These are phyloP conservation scores for Yamadazyma akitaensis DNA, from an alignment of 805 yeast genomes.

Conservation along the genomic window DNA sequence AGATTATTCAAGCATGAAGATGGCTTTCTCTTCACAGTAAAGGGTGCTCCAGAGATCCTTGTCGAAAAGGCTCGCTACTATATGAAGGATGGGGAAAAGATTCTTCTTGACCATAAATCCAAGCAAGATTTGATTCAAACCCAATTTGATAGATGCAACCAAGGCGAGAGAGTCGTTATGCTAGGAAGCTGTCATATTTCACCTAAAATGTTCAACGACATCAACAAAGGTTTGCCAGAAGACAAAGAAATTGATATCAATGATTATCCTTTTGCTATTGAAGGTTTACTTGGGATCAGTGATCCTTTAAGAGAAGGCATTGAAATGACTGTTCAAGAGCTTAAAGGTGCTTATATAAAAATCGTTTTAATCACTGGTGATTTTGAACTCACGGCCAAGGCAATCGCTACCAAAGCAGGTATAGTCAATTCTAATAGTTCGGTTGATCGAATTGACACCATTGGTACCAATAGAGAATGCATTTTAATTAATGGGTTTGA, in stretches of 20 bases:
- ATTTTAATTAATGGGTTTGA: slow-evolving; percentile 34
- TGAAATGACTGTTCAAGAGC: slow-evolving; percentile 26
- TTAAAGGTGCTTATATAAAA: slow-evolving; percentile 40
- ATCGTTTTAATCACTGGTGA: slow-evolving; percentile 52
- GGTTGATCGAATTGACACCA: slow-evolving; percentile 18
- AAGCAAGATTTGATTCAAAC: slow-evolving; percentile 19
- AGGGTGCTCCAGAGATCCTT: slow-evolving; percentile 48
- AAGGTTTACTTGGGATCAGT: slow-evolving; percentile 40
- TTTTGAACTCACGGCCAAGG: slow-evolving; percentile 48
- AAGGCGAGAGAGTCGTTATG: slow-evolving; percentile 36
- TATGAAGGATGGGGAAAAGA: slow-evolving; percentile 17
- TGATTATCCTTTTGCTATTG: slow-evolving; percentile 16
- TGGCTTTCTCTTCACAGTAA: slow-evolving; percentile 25
- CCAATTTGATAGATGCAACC: slow-evolving; percentile 33
- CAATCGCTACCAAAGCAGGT: slow-evolving; percentile 46
- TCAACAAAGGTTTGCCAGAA: slow-evolving; percentile 5
- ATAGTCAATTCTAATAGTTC: slow-evolving; percentile 23
- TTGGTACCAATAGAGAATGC: slow-evolving; percentile 21
- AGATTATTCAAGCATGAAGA: slow-evolving; percentile 21
- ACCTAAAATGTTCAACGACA: background rate
- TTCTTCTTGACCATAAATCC: slow-evolving; percentile 14
- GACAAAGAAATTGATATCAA: slow-evolving; percentile 12
- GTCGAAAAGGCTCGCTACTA: slow-evolving; percentile 25
- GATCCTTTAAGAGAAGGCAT: slow-evolving; percentile 43
- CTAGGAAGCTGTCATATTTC: slow-evolving; percentile 23